A percentile compares a stretch with the other conserved stretches of the same genome.
phyloP scores from a whole-genome alignment of 352 stramenopile genomes.

The Thraustotheca clavata region DNA sequence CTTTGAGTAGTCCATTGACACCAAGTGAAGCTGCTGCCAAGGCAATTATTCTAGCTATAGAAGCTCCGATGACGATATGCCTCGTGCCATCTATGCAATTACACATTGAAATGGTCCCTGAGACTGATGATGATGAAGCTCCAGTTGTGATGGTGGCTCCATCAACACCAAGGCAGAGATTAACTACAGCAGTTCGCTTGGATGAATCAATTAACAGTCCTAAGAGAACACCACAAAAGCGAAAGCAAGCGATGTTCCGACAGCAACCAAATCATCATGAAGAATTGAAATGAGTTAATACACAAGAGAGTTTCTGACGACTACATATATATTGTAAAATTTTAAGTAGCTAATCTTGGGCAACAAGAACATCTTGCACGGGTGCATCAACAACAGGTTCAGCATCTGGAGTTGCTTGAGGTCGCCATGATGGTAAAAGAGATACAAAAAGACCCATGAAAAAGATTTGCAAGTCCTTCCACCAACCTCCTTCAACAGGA shows the following conservation, averaged over 20 bases:
- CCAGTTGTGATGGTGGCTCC: not conserved
- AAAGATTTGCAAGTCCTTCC: conserved; percentile 75
- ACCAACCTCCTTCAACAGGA: conserved; percentile 53
- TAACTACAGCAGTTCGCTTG: conserved; percentile 5
- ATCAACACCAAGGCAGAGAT: conserved; percentile 14
- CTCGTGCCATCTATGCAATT: not conserved
- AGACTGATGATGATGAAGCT: conserved; percentile 15
- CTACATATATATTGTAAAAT: not conserved
- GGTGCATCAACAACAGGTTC: not conserved
- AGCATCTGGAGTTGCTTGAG: conserved; percentile 27
- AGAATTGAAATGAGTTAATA: not conserved
- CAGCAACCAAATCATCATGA: not conserved
- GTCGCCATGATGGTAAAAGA: conserved; percentile 71
- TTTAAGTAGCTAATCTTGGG: conserved; percentile 5
- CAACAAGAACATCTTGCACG: not conserved
- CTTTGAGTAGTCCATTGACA: not conserved
- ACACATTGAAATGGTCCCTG: conserved; percentile 1
- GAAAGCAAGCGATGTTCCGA: not conserved
- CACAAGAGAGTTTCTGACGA: not conserved
- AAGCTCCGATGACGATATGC: conserved; percentile 9
- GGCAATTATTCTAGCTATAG: conserved; percentile 4
- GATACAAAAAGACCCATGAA: conserved; percentile 61
- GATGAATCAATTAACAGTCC: conserved; percentile 13
- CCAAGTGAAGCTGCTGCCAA: conserved; percentile 7
- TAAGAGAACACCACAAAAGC: not conserved